These are phyloP conservation scores for Sporothrix dimorphospora DNA, from an alignment of 2,329 filamentous ascomycete genomes.

Conservation along the genomic window DNA sequence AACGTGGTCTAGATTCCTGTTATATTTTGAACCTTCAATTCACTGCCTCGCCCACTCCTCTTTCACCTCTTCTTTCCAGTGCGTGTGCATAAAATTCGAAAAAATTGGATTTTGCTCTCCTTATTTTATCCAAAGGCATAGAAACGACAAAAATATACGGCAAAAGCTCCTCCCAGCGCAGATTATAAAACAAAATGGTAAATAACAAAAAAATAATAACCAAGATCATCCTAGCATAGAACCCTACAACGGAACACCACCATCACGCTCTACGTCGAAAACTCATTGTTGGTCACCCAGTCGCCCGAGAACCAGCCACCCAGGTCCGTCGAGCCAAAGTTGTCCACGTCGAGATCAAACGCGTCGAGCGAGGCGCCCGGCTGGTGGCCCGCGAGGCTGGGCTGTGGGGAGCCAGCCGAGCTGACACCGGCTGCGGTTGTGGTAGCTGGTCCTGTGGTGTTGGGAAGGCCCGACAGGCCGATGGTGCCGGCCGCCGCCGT, in stretches of 20 bases:
- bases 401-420: neutral
- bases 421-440: neutral
- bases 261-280: slow-evolving; percentile 16
- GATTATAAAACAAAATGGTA: neutral
- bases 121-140: neutral
- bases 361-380: slow-evolving; percentile 37
- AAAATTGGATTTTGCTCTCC: neutral
- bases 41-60: neutral
- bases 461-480: neutral
- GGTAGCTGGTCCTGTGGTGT: neutral
- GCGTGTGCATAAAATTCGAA: neutral
- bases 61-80: neutral
- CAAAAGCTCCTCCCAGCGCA: neutral
- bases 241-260: no score
- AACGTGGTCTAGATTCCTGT: neutral
- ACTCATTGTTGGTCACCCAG: slow-evolving; percentile 35
- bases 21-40: neutral
- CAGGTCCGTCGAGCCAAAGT: slow-evolving; percentile 33
- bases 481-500: neutral
- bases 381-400: neutral
- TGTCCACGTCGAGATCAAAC: slow-evolving; percentile 41
- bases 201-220: neutral
- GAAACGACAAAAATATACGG: neutral
- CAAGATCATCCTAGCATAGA: neutral
- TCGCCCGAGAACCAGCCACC: slow-evolving; percentile 36